Percentiles rank a stretch among this genome's conserved stretches.
Evolutionary conservation across 257 asterid genomes (phyloP).

Genomic region (Plectranthus barbatus): DNA sequence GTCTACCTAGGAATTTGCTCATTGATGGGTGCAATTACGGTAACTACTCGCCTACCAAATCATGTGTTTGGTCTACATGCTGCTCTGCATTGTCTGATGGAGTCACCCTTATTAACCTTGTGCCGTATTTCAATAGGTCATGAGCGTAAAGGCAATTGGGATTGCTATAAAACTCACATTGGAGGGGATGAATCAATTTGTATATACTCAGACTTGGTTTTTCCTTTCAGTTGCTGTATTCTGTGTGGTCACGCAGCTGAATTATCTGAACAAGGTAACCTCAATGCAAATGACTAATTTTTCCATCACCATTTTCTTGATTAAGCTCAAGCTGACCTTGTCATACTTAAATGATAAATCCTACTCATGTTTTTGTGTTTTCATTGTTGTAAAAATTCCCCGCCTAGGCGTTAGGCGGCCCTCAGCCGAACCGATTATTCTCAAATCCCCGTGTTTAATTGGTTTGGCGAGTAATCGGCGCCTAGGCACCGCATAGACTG

Average conservation of each 20-base stretch:
- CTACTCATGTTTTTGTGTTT: too few species aligned
- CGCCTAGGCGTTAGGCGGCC: too few species aligned
- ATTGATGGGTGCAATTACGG: slow-evolving; percentile 67
- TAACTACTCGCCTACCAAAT: slow-evolving; percentile 10
- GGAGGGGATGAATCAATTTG: slow-evolving; percentile 74
- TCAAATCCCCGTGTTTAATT: too few species aligned
- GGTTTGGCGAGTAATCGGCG: too few species aligned
- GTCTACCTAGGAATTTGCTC: slow-evolving; percentile 67
- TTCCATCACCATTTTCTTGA: background rate
- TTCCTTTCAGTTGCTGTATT: slow-evolving; percentile 56
- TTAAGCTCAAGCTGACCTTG: background rate
- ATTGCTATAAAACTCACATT: slow-evolving; percentile 80
- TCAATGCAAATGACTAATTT: background rate
- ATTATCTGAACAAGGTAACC: slow-evolving; percentile 78
- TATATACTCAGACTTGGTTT: slow-evolving; percentile 72
- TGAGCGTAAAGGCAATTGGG: slow-evolving; percentile 88
- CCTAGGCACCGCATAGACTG: too few species aligned
- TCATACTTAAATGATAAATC: background rate
- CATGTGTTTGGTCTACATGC: too few species aligned
- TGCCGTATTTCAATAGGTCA: slow-evolving; percentile 38
- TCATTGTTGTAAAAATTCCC: too few species aligned
- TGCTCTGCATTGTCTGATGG: background rate
- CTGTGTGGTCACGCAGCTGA: slow-evolving; percentile 65
- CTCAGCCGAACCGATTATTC: too few species aligned
- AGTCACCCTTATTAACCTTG: background rate